Evolutionary conservation across 176 grass and related monocot genomes (phyloP).

Genomic region (Musa troglodytarum): DNA sequence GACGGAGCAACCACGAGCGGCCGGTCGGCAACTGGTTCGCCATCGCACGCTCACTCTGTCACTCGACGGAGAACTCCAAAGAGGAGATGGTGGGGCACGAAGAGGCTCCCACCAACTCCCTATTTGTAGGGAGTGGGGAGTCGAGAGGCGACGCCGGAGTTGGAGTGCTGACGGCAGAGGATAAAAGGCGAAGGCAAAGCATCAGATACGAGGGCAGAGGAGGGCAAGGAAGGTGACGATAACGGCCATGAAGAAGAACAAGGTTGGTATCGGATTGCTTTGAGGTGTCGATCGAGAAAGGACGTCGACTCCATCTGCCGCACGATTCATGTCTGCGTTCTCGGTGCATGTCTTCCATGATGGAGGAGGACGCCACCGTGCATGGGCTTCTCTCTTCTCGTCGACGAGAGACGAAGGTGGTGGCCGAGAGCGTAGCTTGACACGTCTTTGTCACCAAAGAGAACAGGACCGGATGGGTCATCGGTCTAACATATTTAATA

Average conservation of each 20-base stretch:
- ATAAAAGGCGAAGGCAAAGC: constrained; percentile 18
- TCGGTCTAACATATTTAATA: too few relatives aligned
- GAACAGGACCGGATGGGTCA: too few relatives aligned
- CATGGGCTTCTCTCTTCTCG: too few relatives aligned
- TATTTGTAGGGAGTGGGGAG: constrained; percentile 27
- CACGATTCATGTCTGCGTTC: background rate
- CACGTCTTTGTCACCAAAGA: too few relatives aligned
- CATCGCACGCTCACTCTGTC: constrained; percentile 6
- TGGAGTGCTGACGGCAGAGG: background rate
- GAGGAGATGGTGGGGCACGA: background rate
- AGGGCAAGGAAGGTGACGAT: constrained; percentile 10
- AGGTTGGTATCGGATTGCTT: constrained; percentile 38
- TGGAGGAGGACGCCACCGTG: too few relatives aligned
- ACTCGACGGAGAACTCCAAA: background rate
- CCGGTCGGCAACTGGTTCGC: constrained; percentile 24
- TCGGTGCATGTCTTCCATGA: too few relatives aligned
- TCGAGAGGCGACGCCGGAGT: background rate
- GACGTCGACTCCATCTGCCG: background rate
- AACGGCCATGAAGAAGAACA: constrained; percentile 3
- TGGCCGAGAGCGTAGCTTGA: too few relatives aligned
- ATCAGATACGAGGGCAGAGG: constrained; percentile 21
- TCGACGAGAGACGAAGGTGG: too few relatives aligned
- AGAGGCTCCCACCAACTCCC: background rate
- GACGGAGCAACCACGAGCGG: constrained; percentile 32
- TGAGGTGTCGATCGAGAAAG: background rate